Conservation (phyloP, 768 basidiomycete genomes). For the Epithele typhae region DNA sequence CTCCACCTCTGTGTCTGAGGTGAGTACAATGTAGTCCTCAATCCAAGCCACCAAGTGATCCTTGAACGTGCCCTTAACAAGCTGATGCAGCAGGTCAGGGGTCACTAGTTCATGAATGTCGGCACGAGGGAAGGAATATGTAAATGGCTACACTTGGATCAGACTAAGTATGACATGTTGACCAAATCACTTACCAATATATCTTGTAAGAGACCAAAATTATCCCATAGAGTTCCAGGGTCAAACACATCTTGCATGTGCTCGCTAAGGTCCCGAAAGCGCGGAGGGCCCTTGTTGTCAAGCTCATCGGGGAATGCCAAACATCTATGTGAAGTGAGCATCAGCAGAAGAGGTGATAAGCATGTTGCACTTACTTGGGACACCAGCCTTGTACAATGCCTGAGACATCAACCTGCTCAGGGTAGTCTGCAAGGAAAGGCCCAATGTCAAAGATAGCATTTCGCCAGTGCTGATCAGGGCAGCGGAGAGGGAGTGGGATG, state of each 20-base stretch:
- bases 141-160: conserved; percentile 15
- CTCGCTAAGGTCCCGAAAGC: not conserved
- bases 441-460: conserved; percentile 25
- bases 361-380: conserved; percentile 6
- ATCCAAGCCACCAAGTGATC: conserved; percentile 19
- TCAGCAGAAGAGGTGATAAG: not conserved
- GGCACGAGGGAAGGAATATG: conserved; percentile 16
- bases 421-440: conserved; percentile 29
- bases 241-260: no score
- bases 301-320: conserved; percentile 1
- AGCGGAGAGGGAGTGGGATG: conserved; percentile 8
- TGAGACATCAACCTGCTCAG: conserved; percentile 24
- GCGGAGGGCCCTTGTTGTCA: not conserved
- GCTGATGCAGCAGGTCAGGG: conserved; percentile 16
- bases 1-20: conserved; percentile 5
- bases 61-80: conserved; percentile 22
- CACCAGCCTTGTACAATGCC: conserved; percentile 22
- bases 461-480: conserved; percentile 26
- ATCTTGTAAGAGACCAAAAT: no score
- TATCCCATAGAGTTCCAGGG: no score
- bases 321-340: no score
- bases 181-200: no score
- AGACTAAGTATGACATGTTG: no score
- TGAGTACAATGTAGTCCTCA: conserved; percentile 4
- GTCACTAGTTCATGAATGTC: conserved; percentile 19